These are phyloP conservation scores for Leptodontidium sp. DNA, from an alignment of 2,329 filamentous ascomycete genomes.

Conservation along the genomic window DNA sequence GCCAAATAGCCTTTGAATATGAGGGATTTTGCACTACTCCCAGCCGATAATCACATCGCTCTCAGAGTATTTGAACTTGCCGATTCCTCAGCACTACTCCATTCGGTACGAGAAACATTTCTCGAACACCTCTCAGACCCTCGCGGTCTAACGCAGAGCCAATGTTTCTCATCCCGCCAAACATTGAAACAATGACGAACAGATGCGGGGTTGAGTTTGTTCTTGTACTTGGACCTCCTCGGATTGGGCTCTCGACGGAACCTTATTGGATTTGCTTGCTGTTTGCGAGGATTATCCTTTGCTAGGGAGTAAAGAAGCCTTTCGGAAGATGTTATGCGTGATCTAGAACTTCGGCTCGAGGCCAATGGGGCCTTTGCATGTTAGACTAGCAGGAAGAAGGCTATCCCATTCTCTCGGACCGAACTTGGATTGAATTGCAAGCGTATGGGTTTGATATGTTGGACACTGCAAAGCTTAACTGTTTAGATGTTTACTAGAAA, in stretches of 20 bases:
- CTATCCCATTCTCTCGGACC: too few relatives aligned
- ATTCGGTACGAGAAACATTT: not conserved
- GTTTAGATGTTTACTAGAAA: too few relatives aligned
- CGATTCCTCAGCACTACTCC: not conserved
- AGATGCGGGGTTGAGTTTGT: not conserved
- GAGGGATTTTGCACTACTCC: too few relatives aligned
- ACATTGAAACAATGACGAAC: not conserved
- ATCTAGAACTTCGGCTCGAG: too few relatives aligned
- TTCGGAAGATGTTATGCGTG: not conserved
- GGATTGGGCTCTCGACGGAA: not conserved
- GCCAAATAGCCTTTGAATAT: too few relatives aligned
- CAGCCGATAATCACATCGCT: too few relatives aligned
- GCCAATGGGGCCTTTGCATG: too few relatives aligned
- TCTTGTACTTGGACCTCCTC: not conserved
- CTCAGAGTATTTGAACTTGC: too few relatives aligned
- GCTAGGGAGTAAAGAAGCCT: not conserved
- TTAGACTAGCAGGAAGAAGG: too few relatives aligned
- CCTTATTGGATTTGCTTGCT: not conserved
- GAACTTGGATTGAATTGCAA: not conserved
- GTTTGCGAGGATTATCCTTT: not conserved
- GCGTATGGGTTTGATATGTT: too few relatives aligned
- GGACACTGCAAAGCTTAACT: too few relatives aligned
- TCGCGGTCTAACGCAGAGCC: not conserved
- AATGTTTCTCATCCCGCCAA: not conserved
- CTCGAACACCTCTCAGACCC: not conserved